A percentile compares a stretch with the other conserved stretches of the same genome.
Conservation (phyloP, 1,284 basidiomycete genomes). For the Trametes pubescens region DNA sequence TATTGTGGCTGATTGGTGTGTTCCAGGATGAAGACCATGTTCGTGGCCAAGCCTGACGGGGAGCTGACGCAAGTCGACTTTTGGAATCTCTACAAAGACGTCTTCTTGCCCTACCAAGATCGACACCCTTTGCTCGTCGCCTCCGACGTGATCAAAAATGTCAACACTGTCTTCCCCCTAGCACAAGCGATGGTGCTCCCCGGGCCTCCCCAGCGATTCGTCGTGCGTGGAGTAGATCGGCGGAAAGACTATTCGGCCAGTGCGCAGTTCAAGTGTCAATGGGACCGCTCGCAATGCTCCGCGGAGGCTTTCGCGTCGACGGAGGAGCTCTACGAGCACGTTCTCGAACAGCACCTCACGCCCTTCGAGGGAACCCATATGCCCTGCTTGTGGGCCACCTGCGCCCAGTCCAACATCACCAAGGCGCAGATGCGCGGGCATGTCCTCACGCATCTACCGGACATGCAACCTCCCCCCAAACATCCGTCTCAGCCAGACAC, state of each 20-base stretch:
- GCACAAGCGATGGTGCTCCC: slow-evolving; percentile 86
- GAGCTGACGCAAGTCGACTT: slow-evolving; percentile 91
- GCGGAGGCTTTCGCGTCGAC: slow-evolving; percentile 55
- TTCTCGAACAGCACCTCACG: slow-evolving; percentile 61
- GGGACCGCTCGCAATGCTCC: slow-evolving; percentile 67
- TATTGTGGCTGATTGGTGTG: not conserved
- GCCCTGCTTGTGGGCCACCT: slow-evolving; percentile 73
- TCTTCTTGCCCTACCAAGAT: slow-evolving; percentile 64
- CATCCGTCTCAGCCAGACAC: slow-evolving; percentile 73
- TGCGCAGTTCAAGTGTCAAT: slow-evolving; percentile 73
- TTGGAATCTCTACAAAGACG: slow-evolving; percentile 87
- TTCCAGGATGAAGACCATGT: slow-evolving; percentile 85
- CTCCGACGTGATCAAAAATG: slow-evolving; percentile 89
- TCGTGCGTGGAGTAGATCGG: slow-evolving; percentile 82
- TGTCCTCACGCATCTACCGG: slow-evolving; percentile 76
- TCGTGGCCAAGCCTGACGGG: slow-evolving; percentile 69
- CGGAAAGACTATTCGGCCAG: slow-evolving; percentile 61
- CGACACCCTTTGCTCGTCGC: slow-evolving; percentile 72
- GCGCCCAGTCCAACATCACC: slow-evolving; percentile 55
- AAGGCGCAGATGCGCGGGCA: slow-evolving; percentile 66
- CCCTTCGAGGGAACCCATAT: slow-evolving; percentile 52
- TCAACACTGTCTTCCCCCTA: slow-evolving; percentile 78
- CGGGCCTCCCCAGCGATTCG: slow-evolving; percentile 73
- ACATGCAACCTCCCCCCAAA: slow-evolving; percentile 56
- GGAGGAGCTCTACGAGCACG: slow-evolving; percentile 72